Base-by-base conservation (phyloP, 2,329 filamentous ascomycete genomes). In the Ceratocystis cubensis region DNA sequence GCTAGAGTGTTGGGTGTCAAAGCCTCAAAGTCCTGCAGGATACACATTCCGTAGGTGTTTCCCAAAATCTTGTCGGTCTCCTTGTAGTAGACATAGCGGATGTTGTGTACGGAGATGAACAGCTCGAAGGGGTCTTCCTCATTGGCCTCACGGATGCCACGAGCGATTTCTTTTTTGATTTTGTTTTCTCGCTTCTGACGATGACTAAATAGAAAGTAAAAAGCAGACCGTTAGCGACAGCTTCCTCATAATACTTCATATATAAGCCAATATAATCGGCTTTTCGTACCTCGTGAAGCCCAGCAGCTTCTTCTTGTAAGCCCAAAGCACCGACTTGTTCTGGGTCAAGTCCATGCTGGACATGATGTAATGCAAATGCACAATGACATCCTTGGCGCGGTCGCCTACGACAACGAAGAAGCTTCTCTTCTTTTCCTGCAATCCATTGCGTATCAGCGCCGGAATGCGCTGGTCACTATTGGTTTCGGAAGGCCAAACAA, bases 51-150 rank as follows among this genome's bases (percentile, higher is more conserved):
- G 74, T 94, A 99, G 56, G 94, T 99, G 76, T 97, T 96, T 75
- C 94, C 94, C 66, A 97, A 78, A 73, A 99, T 96, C 81, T 96
- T 97, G 73, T 99, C 94, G 33, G 94, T 97, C 79, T 99, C 94
- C 78, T 99, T 99, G 81, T 99, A 99, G 82, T 96, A 99, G 67
- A 94, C 91, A 83, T 99, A 99, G 76, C 94, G 89, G 75, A 99
- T 96, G 76, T 96, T 91, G 79, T 97, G 89, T 67, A 96, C 86
- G 67, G 91, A 94, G 72, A 97, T 88, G 78, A 97, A 99, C 65
- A 97, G 84, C 78, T 99, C 94, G 79, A 99, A 99, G 0, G 94
- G 89, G 74, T 99, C 94, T 74, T 96, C 91, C 65, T 86, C 84
- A 76, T 99, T 96, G 69, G 89, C 85, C 76, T 99, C 94, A 73